Evolutionary conservation across 768 basidiomycete species (phyloP), one percentile per base, ranked within the genome.

Genomic region (Clathrus columnatus): DNA sequence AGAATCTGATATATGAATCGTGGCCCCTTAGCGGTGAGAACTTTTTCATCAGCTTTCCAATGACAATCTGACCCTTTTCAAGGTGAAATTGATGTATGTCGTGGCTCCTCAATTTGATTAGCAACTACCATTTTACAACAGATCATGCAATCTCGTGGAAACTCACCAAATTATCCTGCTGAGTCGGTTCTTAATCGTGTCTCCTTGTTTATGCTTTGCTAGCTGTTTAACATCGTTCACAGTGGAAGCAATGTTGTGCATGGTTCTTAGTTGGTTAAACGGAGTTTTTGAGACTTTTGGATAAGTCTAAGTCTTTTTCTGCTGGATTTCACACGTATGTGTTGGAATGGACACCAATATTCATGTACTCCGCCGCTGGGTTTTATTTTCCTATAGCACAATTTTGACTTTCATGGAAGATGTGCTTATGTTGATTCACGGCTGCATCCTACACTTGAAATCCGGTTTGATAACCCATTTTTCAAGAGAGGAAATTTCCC

Each of bases 401-500:
- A 26, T 10, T 36, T n/a, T n/a, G n/a, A n/a, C n/a, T n/a, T n/a
- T n/a, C n/a, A n/a, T n/a, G n/a, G n/a, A n/a, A n/a, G n/a, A n/a
- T n/a, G n/a, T n/a, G n/a, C 75, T 59, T 77, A 80, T 63, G 73
- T 77, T 48, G 81, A 83, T 67, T 70, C 65, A 32, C 70, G 77
- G n/a, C n/a, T n/a, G 23, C 42, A 42, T 81, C 44, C 76, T 75
- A 20, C 77, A 70, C 57, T 68, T 47, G 59, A 57, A 7, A 57
- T 75, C 57, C 65, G 67, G 10, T 91, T 93, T 74, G 72, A 84
- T 68, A 71, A 82, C 60, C 82, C 88, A 4, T 91, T 93, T 75
- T 93, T 88, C 74, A 59, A 81, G 36, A 74, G 82, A 41, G 87
- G 81, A 17, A 69, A 84, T 36, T 93, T 89, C 68, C 90, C 91